phyloP scores from a whole-genome alignment of 768 basidiomycete genomes.

The Pulveroboletus sp. region DNA sequence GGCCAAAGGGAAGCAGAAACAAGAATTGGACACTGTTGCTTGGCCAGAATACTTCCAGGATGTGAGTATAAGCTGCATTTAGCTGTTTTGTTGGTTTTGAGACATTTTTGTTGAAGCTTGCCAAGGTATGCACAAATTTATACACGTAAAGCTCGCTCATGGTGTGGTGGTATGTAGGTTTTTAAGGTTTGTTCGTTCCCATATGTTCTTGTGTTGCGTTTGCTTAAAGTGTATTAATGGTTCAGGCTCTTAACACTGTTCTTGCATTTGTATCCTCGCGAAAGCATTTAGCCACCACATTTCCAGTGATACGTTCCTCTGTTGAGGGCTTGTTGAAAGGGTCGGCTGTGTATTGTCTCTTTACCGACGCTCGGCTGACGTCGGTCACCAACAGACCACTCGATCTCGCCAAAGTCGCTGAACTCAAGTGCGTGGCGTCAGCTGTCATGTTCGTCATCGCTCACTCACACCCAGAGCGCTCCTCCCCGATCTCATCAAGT shows the following conservation, averaged over 20 bases:
- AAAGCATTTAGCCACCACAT: constrained; percentile 76
- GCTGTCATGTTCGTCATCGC: background rate
- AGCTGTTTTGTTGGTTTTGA: background rate
- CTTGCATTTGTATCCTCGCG: constrained; percentile 81
- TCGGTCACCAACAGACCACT: constrained; percentile 52
- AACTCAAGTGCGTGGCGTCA: constrained; percentile 59
- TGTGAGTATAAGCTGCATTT: constrained; percentile 24
- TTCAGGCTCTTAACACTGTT: constrained; percentile 82
- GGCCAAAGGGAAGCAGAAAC: constrained; percentile 18
- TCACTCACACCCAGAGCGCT: constrained; percentile 49
- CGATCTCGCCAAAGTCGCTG: constrained; percentile 71
- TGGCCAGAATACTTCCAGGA: constrained; percentile 68
- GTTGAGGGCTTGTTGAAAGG: constrained; percentile 75
- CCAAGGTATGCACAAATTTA: constrained; percentile 43
- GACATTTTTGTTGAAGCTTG: constrained; percentile 37
- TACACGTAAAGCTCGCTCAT: background rate
- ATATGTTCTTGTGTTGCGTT: background rate
- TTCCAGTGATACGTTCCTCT: constrained; percentile 67
- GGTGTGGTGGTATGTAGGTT: constrained; percentile 27
- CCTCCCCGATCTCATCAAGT: constrained; percentile 75
- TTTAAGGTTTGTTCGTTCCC: constrained; percentile 34
- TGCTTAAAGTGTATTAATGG: background rate
- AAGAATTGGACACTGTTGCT: constrained; percentile 2
- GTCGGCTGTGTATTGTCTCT: constrained; percentile 33
- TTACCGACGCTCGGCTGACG: background rate